Base-by-base conservation (phyloP, 164 flowering plant genomes). In the Umbilicus rupestris region DNA sequence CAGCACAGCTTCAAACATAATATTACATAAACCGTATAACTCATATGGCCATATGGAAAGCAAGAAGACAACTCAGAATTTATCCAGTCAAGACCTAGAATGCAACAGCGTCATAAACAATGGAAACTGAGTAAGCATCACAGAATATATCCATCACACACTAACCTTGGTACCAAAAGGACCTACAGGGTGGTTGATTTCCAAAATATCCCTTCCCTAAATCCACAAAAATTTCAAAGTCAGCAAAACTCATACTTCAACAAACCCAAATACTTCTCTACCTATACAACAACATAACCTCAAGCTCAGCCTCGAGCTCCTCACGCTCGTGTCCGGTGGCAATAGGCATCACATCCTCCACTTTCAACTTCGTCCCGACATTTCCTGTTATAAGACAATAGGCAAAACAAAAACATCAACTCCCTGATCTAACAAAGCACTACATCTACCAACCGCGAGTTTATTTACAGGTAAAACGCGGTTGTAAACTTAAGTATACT, bases 361-460 rank as follows among this genome's bases (percentile, higher is more conserved):
- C 65, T 39, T 35, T 62, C 44, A 85, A 85, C 81, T 78, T 82
- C 69, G 72, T 29, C 24, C 73, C 73, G 45, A 66, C 71, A 71
- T 67, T 65, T n/a, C 70, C 77, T 31, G 72, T 73, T 65, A 35
- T 59, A 57, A 66, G 31, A 52, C 9, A 1, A 24, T 7, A 10
- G 29, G 37, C 33, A 37, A 33, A 12, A 11, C 49, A 67, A 5
- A 24, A 6, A 15, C 45, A 55, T 30, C n/a, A 46, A 66, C 67
- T 5, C 9, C 7, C 31, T 52, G 59, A 24, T 52, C 30, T 2
- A 26, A 41, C 15, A 14, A 47, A 24, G 47, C 49, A 30, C 19
- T 4, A 24, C 3, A 66, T 5, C 35, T 9, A 26, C 19, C 26
- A 20, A 49, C 49, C 1, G n/a, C n/a, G 9, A 22, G 11, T n/a